Conservation (phyloP, 192 early-diverging fungal species). For the Gigaspora rosea region DNA sequence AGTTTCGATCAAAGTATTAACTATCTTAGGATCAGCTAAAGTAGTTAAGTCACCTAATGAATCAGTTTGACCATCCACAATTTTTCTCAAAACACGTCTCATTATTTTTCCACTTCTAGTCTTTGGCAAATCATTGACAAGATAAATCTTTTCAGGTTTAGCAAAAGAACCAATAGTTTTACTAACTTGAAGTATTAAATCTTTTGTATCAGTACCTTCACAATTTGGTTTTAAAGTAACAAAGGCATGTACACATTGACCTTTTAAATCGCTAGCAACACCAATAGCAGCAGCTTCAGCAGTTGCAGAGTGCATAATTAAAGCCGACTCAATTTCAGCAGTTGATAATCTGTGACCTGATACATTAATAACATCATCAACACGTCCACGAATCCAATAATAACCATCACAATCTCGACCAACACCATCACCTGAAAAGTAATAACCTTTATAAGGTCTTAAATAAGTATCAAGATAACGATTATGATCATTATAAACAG, state of each 20-base stretch:
- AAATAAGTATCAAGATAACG: constrained; percentile 94
- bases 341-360: constrained; percentile 92
- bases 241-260: constrained; percentile 89
- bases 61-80: constrained; percentile 80
- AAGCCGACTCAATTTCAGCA: constrained; percentile 91
- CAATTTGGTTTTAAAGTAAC: constrained; percentile 70
- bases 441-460: constrained; percentile 86
- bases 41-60: constrained; percentile 89
- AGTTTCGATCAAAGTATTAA: constrained; percentile 43
- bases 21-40: constrained; percentile 73
- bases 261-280: constrained; percentile 84
- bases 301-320: constrained; percentile 76
- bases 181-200: constrained; percentile 77
- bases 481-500: constrained; percentile 88
- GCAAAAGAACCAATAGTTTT: constrained; percentile 93
- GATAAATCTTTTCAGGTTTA: constrained; percentile 81
- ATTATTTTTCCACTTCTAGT: constrained; percentile 97
- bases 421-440: constrained; percentile 96
- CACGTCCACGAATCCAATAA: constrained; percentile 92
- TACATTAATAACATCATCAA: constrained; percentile 92
- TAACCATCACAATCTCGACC: constrained; percentile 91
- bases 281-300: constrained; percentile 93
- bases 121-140: constrained; percentile 91
- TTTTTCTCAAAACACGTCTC: constrained; percentile 92
- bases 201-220: constrained; percentile 50